Conservation (phyloP, 352 stramenopile genomes). For the Phytophthora pluvialis region DNA sequence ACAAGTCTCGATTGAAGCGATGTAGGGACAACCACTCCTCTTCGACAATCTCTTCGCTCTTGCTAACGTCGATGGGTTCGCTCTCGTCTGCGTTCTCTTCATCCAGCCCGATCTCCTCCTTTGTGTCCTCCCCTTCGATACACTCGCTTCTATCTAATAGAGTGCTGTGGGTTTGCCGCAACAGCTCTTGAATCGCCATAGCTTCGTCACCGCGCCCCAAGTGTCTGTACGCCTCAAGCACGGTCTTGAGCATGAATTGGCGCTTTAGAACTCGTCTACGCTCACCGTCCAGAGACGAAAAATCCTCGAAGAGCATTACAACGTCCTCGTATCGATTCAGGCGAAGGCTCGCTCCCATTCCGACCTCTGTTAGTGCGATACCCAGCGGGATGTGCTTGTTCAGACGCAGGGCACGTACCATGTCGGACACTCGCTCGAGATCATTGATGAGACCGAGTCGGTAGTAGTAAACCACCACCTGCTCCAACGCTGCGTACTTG, state of each 20-base stretch:
- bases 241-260: constrained; percentile 68
- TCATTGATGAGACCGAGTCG: constrained; percentile 64
- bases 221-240: constrained; percentile 54
- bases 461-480: constrained; percentile 76
- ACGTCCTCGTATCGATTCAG: constrained; percentile 68
- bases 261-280: constrained; percentile 62
- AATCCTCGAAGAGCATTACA: constrained; percentile 78
- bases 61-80: constrained; percentile 33
- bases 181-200: constrained; percentile 59
- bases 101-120: constrained; percentile 3
- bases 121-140: constrained; percentile 1
- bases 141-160: constrained; percentile 25
- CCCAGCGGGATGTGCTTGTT: constrained; percentile 82
- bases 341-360: constrained; percentile 70
- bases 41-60: constrained; percentile 31
- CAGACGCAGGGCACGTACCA: constrained; percentile 67
- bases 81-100: constrained; percentile 35
- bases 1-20: constrained; percentile 33
- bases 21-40: constrained; percentile 21
- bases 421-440: constrained; percentile 65
- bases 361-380: constrained; percentile 76
- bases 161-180: constrained; percentile 44
- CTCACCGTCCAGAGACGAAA: constrained; percentile 63
- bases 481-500: constrained; percentile 81
- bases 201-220: constrained; percentile 68